These are phyloP conservation scores for Amaranthus cruentus DNA, from an alignment of 148 eudicot species.

Conservation along the genomic window DNA sequence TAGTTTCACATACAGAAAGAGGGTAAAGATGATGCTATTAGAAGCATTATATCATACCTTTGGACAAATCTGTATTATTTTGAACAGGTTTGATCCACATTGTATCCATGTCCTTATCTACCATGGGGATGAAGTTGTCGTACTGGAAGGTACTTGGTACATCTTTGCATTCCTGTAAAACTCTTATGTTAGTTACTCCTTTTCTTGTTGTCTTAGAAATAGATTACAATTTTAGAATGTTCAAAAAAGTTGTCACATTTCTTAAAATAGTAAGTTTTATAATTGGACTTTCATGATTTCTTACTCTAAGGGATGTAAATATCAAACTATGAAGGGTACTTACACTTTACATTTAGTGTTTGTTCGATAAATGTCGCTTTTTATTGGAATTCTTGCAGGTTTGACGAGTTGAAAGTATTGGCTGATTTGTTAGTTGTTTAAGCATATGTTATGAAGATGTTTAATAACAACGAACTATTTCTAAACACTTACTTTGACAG, in stretches of 20 bases:
- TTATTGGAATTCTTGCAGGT: background rate
- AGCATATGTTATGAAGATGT: background rate
- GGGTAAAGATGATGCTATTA: background rate
- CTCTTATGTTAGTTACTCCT: conserved; percentile 7
- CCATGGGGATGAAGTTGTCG: conserved; percentile 22
- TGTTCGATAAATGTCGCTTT: no score
- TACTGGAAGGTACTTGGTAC: conserved; percentile 19
- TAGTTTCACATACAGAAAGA: background rate
- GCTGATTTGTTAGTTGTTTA: background rate
- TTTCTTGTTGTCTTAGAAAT: background rate
- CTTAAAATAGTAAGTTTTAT: background rate
- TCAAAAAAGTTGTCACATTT: background rate
- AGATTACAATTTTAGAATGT: background rate
- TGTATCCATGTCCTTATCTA: conserved; percentile 29
- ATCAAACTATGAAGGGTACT: background rate
- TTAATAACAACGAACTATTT: background rate
- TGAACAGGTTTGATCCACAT: conserved; percentile 26
- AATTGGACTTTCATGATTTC: background rate
- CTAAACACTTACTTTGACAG: conserved; percentile 18
- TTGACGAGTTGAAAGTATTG: no score
- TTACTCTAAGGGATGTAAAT: background rate
- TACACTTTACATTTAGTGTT: no score
- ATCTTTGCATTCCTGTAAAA: conserved; percentile 31
- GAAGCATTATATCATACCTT: conserved; percentile 24
- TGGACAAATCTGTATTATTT: conserved; percentile 17